Evolutionary conservation across 2,329 filamentous ascomycete genomes (phyloP), one percentile per base, ranked within the genome.

Genomic region (Coniochaeta sp.): DNA sequence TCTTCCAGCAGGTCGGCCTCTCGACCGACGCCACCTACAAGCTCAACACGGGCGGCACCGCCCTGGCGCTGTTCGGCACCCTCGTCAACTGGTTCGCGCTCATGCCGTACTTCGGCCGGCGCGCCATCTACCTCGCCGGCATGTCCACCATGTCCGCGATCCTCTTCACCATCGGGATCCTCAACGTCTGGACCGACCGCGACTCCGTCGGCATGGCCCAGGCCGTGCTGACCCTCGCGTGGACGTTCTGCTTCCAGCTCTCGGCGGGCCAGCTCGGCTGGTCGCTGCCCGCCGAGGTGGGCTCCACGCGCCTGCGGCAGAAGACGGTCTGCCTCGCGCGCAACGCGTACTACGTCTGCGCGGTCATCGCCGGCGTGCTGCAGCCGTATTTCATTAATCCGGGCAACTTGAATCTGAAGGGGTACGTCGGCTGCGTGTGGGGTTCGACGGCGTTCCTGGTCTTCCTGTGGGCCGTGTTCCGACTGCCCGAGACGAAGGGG

Each of bases 351-450:
- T 69, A 71, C 50, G 57, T 68, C 19, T 65, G 60, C 22, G 55
- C 61, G 34, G 64, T 73, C 10, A 52, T 67, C 17, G 65, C 64
- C 36, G 68, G 69, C 42, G 58, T 65, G 10, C 34, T 61, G 58
- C 69, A 62, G 69, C 72, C 73, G 59, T 75, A 64, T 59, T 71
- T 64, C 57, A 71, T 77, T 65, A 77, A 77, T 62, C 74, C 75
- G 0, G 70, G 67, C 0, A 66, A 69, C 30, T 67, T 67, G 65
- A 73, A 80, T 60, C 72, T 75, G 62, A 71, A 30, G 4, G 47
- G 76, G 2, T 38, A 26, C 17, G 12, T 22, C 3, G 54, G 30
- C 2, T 36, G 36, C 8, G 54, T 55, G 7, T 55, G 32, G 30
- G 54, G 54, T n/a, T 19, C 28, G 22, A 38, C 22, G 8, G 22